Percentiles rank a stretch among this genome's conserved stretches.
phyloP scores from a whole-genome alignment of 805 yeast species.

The Teunomyces aglyptinius region DNA sequence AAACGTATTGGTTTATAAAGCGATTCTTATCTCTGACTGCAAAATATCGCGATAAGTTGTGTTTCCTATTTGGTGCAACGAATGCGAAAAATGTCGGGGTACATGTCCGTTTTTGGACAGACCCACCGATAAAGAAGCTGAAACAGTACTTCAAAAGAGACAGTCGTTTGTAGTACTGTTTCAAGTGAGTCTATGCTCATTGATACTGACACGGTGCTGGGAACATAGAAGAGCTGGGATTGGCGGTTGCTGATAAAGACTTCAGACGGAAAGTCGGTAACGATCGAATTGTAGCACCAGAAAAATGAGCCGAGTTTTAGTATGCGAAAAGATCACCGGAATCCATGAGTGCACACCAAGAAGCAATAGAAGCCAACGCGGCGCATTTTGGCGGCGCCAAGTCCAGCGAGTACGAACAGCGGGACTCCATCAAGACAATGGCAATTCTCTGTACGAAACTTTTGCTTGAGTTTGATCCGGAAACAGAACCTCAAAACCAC shows the following conservation, averaged over 20 bases:
- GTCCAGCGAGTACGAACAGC: conserved; percentile 20
- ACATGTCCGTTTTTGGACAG: not conserved
- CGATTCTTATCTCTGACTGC: conserved; percentile 1
- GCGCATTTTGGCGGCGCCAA: conserved; percentile 15
- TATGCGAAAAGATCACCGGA: too few relatives aligned
- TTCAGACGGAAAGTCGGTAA: too few relatives aligned
- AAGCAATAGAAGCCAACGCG: conserved; percentile 23
- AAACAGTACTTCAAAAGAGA: too few relatives aligned
- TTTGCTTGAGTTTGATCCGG: conserved; percentile 19
- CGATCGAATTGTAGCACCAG: too few relatives aligned
- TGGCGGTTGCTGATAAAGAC: too few relatives aligned
- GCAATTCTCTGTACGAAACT: conserved; percentile 18
- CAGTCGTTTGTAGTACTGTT: too few relatives aligned
- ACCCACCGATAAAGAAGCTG: not conserved
- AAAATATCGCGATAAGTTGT: not conserved
- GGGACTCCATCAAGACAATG: conserved; percentile 15
- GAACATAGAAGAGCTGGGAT: too few relatives aligned
- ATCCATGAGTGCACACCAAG: conserved; percentile 14
- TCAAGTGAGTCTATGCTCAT: too few relatives aligned
- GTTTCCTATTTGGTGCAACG: conserved; percentile 7
- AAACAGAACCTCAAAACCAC: conserved; percentile 11
- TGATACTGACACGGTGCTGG: too few relatives aligned
- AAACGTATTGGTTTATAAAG: too few relatives aligned
- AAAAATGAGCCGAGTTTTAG: too few relatives aligned
- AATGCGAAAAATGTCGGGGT: conserved; percentile 1